Conservation (phyloP, 2,329 filamentous ascomycete genomes). For the Ophiocordyceps camponoti-saundersi region DNA sequence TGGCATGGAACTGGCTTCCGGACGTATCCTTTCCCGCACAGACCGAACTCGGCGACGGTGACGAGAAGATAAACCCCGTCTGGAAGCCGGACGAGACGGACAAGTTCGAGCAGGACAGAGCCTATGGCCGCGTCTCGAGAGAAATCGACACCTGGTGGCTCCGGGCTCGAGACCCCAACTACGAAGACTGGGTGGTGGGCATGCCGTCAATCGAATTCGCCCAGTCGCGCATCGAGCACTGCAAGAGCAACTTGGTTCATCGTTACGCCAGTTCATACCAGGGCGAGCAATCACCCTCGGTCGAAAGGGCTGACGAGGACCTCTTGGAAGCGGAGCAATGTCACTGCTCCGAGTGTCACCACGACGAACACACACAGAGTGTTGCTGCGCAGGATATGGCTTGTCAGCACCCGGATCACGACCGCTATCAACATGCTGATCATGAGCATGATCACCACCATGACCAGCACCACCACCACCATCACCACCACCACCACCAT, state of each 20-base stretch:
- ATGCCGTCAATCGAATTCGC: constrained; percentile 46
- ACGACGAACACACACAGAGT: background rate
- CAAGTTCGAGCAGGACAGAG: constrained; percentile 40
- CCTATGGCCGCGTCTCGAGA: constrained; percentile 43
- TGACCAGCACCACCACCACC: constrained; percentile 10
- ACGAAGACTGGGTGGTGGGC: constrained; percentile 37
- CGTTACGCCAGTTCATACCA: constrained; percentile 31
- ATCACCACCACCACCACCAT: constrained; percentile 7
- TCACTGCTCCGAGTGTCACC: constrained; percentile 13
- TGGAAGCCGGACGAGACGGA: constrained; percentile 35
- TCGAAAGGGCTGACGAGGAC: constrained; percentile 20
- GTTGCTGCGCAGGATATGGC: background rate
- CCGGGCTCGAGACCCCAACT: constrained; percentile 40
- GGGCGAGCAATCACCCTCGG: constrained; percentile 20
- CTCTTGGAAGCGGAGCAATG: constrained; percentile 20
- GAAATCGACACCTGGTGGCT: constrained; percentile 52
- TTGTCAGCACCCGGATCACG: constrained; percentile 9
- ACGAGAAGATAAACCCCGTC: constrained; percentile 26
- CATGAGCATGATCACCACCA: constrained; percentile 12
- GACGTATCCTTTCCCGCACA: constrained; percentile 14
- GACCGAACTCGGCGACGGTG: constrained; percentile 17
- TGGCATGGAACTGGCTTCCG: constrained; percentile 40
- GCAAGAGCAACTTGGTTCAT: constrained; percentile 40
- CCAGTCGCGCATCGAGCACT: constrained; percentile 37
- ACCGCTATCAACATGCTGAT: constrained; percentile 14